Conservation (phyloP, 2,329 filamentous ascomycete species). For the Neofusicoccum sp. region DNA sequence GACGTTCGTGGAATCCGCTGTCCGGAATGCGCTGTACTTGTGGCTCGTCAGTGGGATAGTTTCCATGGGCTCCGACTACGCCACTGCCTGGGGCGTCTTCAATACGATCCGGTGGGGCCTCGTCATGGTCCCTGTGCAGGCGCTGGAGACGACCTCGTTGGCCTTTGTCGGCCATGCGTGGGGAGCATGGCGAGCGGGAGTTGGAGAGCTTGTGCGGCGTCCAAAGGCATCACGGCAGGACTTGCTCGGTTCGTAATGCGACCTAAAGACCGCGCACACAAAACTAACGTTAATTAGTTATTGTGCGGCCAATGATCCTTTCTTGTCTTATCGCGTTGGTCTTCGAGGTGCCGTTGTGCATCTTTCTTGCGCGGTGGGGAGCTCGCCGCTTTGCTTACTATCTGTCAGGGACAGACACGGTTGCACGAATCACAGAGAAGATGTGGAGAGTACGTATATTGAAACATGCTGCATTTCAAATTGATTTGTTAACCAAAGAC, state of each 20-base stretch:
- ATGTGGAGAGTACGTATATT: conserved; percentile 57
- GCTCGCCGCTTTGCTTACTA: conserved; percentile 61
- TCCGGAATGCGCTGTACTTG: conserved; percentile 68
- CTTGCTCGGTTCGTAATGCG: background rate
- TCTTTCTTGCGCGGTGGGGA: conserved; percentile 61
- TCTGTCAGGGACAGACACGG: conserved; percentile 56
- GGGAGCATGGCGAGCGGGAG: conserved; percentile 50
- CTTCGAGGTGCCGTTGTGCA: conserved; percentile 61
- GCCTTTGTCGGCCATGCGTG: conserved; percentile 67
- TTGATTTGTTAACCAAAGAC: background rate
- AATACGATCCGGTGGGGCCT: conserved; percentile 72
- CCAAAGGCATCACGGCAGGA: background rate
- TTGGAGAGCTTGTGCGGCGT: background rate
- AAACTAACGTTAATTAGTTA: conserved; percentile 32
- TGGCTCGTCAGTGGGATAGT: conserved; percentile 70
- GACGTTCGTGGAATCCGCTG: conserved; percentile 63
- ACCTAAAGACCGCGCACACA: conserved; percentile 21
- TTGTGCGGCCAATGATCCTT: conserved; percentile 53
- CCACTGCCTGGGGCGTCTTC: conserved; percentile 72
- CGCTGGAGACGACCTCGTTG: conserved; percentile 63
- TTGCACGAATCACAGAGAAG: conserved; percentile 59
- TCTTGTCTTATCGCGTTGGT: conserved; percentile 55
- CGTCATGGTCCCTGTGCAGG: conserved; percentile 69
- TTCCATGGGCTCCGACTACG: conserved; percentile 61
- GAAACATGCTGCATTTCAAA: background rate